phyloP scores from a whole-genome alignment of 1,139 yeast species.

The Tardiomyces digboiensis region DNA sequence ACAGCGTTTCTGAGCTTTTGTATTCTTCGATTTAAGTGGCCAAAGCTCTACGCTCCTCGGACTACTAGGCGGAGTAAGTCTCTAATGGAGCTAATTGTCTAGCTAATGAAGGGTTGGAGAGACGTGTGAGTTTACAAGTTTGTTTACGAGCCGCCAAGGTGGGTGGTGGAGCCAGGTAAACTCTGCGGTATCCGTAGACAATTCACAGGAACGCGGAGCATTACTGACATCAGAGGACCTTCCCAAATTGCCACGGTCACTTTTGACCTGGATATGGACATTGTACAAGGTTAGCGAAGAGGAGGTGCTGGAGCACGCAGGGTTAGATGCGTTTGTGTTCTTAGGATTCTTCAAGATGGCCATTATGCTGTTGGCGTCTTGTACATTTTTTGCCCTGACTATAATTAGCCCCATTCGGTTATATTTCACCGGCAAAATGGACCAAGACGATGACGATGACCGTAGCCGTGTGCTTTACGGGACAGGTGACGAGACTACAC shows the following conservation, averaged over 20 bases:
- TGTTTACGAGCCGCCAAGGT: no score
- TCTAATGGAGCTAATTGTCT: no score
- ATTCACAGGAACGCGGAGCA: no score
- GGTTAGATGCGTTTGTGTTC: slow-evolving; percentile 88
- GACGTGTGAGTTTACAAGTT: no score
- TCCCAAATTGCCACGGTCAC: slow-evolving; percentile 36
- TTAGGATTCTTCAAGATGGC: slow-evolving; percentile 74
- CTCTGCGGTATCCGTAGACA: no score
- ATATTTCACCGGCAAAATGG: slow-evolving; percentile 60
- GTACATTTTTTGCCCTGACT: slow-evolving; percentile 53
- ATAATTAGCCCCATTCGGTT: slow-evolving; percentile 69
- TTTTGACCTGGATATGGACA: slow-evolving; percentile 75
- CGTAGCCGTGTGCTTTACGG: slow-evolving; percentile 1
- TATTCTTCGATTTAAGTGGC: slow-evolving; percentile 53
- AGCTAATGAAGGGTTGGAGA: no score
- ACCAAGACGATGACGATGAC: slow-evolving; percentile 39
- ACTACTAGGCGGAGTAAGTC: slow-evolving; percentile 17
- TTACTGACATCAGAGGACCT: slow-evolving; percentile 26
- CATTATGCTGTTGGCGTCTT: slow-evolving; percentile 47
- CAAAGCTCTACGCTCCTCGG: slow-evolving; percentile 60
- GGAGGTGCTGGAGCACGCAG: slow-evolving; percentile 80
- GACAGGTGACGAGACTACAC: slow-evolving; percentile 15
- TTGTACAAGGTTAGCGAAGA: slow-evolving; percentile 58
- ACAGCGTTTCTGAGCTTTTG: slow-evolving; percentile 59
- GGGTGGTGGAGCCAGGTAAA: no score